phyloP scores from a whole-genome alignment of 2,329 filamentous ascomycete species.

The Neofusicoccum cordaticola region DNA sequence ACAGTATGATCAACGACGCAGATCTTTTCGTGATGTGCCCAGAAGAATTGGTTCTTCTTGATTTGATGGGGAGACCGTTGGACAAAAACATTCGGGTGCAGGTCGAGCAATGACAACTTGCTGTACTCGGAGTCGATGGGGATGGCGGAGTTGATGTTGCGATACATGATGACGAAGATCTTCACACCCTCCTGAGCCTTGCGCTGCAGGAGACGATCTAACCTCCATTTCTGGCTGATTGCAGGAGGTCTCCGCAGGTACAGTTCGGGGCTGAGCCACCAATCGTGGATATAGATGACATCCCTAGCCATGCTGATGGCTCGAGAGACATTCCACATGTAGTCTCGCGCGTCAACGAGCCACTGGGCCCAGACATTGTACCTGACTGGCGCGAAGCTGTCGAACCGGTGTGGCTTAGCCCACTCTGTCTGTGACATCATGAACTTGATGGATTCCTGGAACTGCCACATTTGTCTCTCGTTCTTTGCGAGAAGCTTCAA shows the following conservation, averaged over 20 bases:
- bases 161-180: conserved; percentile 95
- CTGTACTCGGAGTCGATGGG: conserved; percentile 98
- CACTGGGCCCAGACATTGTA: conserved; percentile 87
- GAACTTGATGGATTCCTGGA: conserved; percentile 84
- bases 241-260: conserved; percentile 92
- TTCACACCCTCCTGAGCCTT: conserved; percentile 96
- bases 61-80: conserved; percentile 96
- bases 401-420: conserved; percentile 80
- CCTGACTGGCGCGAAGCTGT: conserved; percentile 88
- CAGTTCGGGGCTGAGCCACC: conserved; percentile 96
- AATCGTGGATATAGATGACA: conserved; percentile 98
- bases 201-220: conserved; percentile 87
- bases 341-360: conserved; percentile 94
- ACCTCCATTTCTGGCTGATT: conserved; percentile 96
- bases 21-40: conserved; percentile 98
- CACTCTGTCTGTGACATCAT: conserved; percentile 83
- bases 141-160: conserved; percentile 94
- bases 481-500: conserved; percentile 88
- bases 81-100: conserved; percentile 95
- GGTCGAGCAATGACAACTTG: conserved; percentile 90
- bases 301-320: conserved; percentile 96
- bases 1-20: conserved; percentile 94
- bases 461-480: conserved; percentile 84
- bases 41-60: conserved; percentile 99
- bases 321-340: conserved; percentile 99